Evolutionary conservation across 2,329 filamentous ascomycete genomes (phyloP), one percentile per base, ranked within the genome.

Genomic region (Aspergillus quadricinctus): DNA sequence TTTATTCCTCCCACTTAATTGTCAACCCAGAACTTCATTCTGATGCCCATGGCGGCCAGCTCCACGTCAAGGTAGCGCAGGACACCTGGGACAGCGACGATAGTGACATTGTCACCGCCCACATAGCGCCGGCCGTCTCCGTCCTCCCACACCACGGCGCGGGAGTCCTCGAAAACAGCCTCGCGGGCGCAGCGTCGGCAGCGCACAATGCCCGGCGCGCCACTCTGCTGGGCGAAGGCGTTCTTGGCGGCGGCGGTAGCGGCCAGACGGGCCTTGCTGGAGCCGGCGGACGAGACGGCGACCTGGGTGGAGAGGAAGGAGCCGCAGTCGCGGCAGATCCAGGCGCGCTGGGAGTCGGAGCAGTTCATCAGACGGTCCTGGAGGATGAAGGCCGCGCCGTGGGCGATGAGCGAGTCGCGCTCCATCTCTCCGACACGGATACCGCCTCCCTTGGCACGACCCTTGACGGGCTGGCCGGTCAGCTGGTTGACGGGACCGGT

Each of bases 341-440:
- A 96, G 0, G 92, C 88, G 61, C 88, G 87, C 28, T 88, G 86
- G 73, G 96, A 95, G 75, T 99, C 94, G 52, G 90, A 96, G 77
- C 94, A 99, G 79, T 99, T 97, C 80, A 99, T 87, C 58, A 99
- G 81, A 57, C 94, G 88, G 74, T 99, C 94, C 72, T 99, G 94
- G 5, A 99, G 83, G 58, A 99, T 77, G 79, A 96, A 97, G 3
- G 93, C 92, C 2, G 92, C 94, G 25, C 94, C 94, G 80, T 99
- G 94, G 4, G 94, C 94, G 56, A 99, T 84, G 23, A 99, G 81
- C 3, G 93, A 90, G 74, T 99, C 94, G 64, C 94, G 89, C 78
- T 99, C 94, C 94, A 99, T 99, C 77, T 99, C 94, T 76, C 94
- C 94, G 29, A 99, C 93, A 81, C 94, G 92, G 72, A 99, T 97